Percentiles rank a stretch among this genome's conserved stretches.
These are phyloP conservation scores for Penicillium sp. DNA, from an alignment of 2,329 filamentous ascomycete species.

Conservation along the genomic window DNA sequence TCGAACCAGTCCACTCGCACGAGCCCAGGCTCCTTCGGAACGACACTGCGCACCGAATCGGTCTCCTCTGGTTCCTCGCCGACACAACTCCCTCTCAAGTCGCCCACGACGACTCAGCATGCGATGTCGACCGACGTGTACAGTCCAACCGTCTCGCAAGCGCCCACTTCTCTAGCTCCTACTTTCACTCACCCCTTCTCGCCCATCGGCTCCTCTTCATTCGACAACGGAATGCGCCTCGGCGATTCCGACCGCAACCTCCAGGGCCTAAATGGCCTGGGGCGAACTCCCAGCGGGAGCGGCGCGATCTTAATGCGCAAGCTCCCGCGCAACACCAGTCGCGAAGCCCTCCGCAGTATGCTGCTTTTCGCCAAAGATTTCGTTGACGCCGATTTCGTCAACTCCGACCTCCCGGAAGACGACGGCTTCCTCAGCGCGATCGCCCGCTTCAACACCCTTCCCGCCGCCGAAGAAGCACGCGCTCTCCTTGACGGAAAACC, in stretches of 20 bases:
- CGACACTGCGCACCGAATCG: slow-evolving; percentile 44
- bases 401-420: slow-evolving; percentile 60
- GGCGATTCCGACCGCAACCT: slow-evolving; percentile 40
- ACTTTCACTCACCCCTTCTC: slow-evolving; percentile 45
- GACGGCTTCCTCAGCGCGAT: slow-evolving; percentile 61
- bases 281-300: slow-evolving; percentile 31
- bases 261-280: slow-evolving; percentile 42
- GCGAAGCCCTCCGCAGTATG: slow-evolving; percentile 65
- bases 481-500: slow-evolving; percentile 65
- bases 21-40: slow-evolving; percentile 46
- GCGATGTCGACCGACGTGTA: slow-evolving; percentile 51
- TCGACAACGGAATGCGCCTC: slow-evolving; percentile 43
- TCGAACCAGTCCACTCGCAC: slow-evolving; percentile 47
- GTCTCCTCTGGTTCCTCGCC: slow-evolving; percentile 46
- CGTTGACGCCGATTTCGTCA: slow-evolving; percentile 62
- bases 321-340: slow-evolving; percentile 62
- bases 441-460: slow-evolving; percentile 61
- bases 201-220: slow-evolving; percentile 42
- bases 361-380: slow-evolving; percentile 69
- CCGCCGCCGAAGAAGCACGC: slow-evolving; percentile 63
- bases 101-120: slow-evolving; percentile 45
- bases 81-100: slow-evolving; percentile 38
- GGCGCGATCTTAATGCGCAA: slow-evolving; percentile 61
- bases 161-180: slow-evolving; percentile 37
- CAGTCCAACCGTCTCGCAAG: slow-evolving; percentile 42